Evolutionary conservation across 345 rosid species (phyloP), one percentile per base, ranked within the genome.

Genomic region (Bruguiera gymnorhiza): DNA sequence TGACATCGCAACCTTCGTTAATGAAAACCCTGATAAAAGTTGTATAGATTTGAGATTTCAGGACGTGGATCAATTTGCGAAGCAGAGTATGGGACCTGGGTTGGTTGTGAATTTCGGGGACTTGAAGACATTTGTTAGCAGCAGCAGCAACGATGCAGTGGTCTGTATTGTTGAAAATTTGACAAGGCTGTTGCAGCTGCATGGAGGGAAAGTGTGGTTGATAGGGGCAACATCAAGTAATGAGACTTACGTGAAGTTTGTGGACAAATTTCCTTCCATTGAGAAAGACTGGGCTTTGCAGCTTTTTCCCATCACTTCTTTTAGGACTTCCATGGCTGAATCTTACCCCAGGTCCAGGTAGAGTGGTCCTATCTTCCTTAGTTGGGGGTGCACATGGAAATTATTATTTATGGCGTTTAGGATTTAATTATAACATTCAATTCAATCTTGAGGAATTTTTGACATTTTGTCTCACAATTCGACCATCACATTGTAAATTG

Each of bases 271-370:
- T 75, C 90, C 88, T 7, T 71, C 64, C 1, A 71, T 83, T 29
- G 98, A 86, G 75, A 86, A 87, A 54, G 89, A 93, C 27, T 93
- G 96, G 98, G 89, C 88, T 69, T 69, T 93, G 85, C 89, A 88
- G 84, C 76, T 90, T 68, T 81, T 93, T 74, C 93, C 87, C 27
- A 86, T 92, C 54, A 76, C 91, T 58, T 78, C 91, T 52, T 78
- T 81, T 64, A 80, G 70, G 53, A 65, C 71, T 67, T 70, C 84
- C 18, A 61, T 75, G 83, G 78, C 87, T 53, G 89, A 81, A 66
- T 79, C 89, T 13, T 75, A 67, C 63, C 88, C 87, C 37, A 86
- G 77, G 69, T 89, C 97, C 69, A 93, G 98, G 98, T 90, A 52
- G 50, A 72, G 71, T 65, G 20, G 27, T 53, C 32, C 36, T 29